Conservation (phyloP, 306 rosid species). For the Fagus crenata region DNA sequence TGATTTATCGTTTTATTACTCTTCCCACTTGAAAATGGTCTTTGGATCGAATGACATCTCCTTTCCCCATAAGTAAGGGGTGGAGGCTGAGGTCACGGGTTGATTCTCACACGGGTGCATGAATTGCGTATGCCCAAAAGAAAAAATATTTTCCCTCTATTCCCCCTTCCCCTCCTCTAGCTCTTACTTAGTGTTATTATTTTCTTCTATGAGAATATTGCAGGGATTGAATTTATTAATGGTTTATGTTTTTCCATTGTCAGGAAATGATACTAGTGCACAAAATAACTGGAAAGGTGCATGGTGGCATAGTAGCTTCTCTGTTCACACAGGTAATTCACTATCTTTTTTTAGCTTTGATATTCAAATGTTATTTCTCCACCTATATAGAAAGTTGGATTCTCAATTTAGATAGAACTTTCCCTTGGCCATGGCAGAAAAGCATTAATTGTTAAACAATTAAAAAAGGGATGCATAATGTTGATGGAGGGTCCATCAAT, state of each 20-base stretch:
- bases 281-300: constrained; percentile 96
- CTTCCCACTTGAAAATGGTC: neutral
- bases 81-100: neutral
- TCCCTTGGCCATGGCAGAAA: constrained; percentile 15
- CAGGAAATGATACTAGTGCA: constrained; percentile 83
- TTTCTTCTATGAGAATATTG: neutral
- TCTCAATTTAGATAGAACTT: constrained; percentile 25
- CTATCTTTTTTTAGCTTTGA: constrained; percentile 17
- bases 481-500: constrained; percentile 11
- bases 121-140: neutral
- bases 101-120: neutral
- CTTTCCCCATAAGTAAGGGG: neutral
- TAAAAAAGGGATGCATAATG: constrained; percentile 7
- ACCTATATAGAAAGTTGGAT: constrained; percentile 8
- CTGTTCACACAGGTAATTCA: constrained; percentile 70
- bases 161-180: neutral
- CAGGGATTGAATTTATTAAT: constrained; percentile 11
- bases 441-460: constrained; percentile 18
- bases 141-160: constrained; percentile 8
- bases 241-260: constrained; percentile 29
- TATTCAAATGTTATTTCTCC: constrained; percentile 3
- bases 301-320: constrained; percentile 96
- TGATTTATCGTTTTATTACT: neutral
- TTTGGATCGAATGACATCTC: neutral
- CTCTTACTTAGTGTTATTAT: neutral